phyloP scores from a whole-genome alignment of 75 land plant genomes.

The Pinus tabuliformis region DNA sequence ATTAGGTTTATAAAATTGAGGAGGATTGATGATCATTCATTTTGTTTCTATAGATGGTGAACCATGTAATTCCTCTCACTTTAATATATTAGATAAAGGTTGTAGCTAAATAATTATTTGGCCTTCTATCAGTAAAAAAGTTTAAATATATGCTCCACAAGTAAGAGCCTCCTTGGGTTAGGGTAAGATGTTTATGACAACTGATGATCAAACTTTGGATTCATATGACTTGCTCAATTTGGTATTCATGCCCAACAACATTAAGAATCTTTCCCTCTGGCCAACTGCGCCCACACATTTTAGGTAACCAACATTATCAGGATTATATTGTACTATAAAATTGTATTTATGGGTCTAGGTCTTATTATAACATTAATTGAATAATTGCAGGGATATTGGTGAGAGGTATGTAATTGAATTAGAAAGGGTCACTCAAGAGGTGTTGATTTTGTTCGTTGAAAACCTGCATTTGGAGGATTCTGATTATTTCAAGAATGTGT shows the following conservation, averaged over 20 bases:
- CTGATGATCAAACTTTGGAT: conserved; percentile 36
- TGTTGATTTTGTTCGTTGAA: background rate
- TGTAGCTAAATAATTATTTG: conserved; percentile 17
- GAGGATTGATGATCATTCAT: too few relatives aligned
- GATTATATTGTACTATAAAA: too few relatives aligned
- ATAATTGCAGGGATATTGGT: background rate
- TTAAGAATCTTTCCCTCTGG: background rate
- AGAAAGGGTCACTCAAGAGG: background rate
- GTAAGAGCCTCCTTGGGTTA: conserved; percentile 25
- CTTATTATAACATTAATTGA: too few relatives aligned
- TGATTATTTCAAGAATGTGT: background rate
- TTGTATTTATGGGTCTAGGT: too few relatives aligned
- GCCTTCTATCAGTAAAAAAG: conserved; percentile 27
- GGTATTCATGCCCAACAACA: background rate
- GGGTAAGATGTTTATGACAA: conserved; percentile 29
- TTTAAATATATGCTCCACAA: background rate
- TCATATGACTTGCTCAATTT: conserved; percentile 23
- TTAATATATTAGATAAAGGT: conserved; percentile 12
- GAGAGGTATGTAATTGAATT: background rate
- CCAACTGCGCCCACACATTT: background rate
- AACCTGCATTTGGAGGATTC: background rate
- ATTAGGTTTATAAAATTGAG: too few relatives aligned
- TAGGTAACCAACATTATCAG: background rate
- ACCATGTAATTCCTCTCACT: background rate
- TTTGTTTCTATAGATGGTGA: too few relatives aligned